Evolutionary conservation across 768 basidiomycete genomes (phyloP), one percentile per base, ranked within the genome.

Genomic region (Austroboletus eburneus): DNA sequence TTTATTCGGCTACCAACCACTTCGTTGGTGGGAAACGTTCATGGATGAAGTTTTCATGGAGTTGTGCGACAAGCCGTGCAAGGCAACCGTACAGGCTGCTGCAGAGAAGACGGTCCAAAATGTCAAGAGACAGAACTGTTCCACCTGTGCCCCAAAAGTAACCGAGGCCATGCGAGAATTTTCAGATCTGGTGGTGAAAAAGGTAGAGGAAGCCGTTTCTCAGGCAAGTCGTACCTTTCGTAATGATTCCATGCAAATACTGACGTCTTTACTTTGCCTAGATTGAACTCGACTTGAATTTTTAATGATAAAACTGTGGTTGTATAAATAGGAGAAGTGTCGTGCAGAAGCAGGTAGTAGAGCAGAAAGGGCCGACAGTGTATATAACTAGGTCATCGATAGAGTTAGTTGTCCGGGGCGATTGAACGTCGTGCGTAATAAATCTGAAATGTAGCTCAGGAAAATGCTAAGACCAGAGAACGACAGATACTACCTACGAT

Each of bases 11-110:
- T 0, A 0, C 2, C 7, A 12, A 3, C 20, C 34, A 9, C 33
- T 32, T 16, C 25, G 21, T 0, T 59, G 59, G 63, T 64, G 65
- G 59, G 44, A 47, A 0, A 24, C 36, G 1, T 62, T 54, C 18
- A 52, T 54, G 46, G 38, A 52, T 16, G 45, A 41, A 9, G 10
- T 34, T 1, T 52, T 50, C 6, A 9, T 9, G 1, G 39, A 29
- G 4, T 24, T 64, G 37, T 39, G 38, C 2, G 61, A 66, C n/a
- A 60, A 27, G 21, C 56, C 64, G 2, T 65, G 53, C 27, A 43
- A 39, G 3, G 50, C 17, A 24, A 49, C 24, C 2, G 40, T 61
- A 8, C 27, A 43, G 10, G 3, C 24, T 5, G 12, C 2, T 14
- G 46, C 21, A 4, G 49, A 51, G 3, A 43, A 34, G 20, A 46